Percentiles rank a stretch among this genome's conserved stretches.
These are phyloP conservation scores for Cladosporium sphaerospermum DNA, from an alignment of 2,329 filamentous ascomycete species.

Conservation along the genomic window DNA sequence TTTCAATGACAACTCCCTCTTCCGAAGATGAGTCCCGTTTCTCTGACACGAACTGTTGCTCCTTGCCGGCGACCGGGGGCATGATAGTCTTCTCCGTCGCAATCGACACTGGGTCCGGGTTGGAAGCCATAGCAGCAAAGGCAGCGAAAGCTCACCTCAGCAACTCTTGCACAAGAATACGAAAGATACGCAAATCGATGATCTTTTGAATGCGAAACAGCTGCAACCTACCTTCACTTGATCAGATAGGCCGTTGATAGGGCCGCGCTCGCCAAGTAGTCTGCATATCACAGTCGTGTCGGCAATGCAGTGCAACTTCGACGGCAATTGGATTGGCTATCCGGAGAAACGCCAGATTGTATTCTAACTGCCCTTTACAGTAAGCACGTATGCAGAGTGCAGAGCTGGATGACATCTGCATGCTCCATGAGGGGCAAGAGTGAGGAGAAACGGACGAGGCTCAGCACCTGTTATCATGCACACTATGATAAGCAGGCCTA, in stretches of 20 bases:
- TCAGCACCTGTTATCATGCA: background rate
- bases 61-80: conserved; percentile 7
- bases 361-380: background rate
- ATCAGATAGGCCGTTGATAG: conserved; percentile 4
- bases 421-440: background rate
- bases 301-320: background rate
- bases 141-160: background rate
- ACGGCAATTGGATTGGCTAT: background rate
- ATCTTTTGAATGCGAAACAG: background rate
- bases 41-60: background rate
- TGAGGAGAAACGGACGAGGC: background rate
- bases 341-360: background rate
- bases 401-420: background rate
- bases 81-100: conserved; percentile 6
- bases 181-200: background rate
- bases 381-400: background rate
- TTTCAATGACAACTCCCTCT: conserved; percentile 9
- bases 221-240: background rate
- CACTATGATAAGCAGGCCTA: conserved; percentile 4
- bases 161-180: background rate
- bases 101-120: conserved; percentile 5
- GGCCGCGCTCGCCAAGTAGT: background rate
- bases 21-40: conserved; percentile 4
- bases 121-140: background rate
- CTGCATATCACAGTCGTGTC: background rate